phyloP scores from a whole-genome alignment of 257 asterid species.

The Euphrasia confusa region DNA sequence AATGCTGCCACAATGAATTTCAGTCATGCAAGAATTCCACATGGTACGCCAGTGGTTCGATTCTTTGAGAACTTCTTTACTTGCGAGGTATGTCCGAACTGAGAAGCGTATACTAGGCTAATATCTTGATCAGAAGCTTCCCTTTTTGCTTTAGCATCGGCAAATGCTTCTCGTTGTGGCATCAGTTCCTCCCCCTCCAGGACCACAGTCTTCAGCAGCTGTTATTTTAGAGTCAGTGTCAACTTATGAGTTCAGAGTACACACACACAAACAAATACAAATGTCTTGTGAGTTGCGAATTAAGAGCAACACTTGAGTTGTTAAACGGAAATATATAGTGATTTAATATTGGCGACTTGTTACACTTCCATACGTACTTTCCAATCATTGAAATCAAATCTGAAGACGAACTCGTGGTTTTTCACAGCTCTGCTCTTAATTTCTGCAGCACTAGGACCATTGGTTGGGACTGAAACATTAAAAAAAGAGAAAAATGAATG shows the following conservation, averaged over 20 bases:
- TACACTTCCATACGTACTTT: conserved; percentile 39
- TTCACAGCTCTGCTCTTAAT: conserved; percentile 34
- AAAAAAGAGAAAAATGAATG: background rate
- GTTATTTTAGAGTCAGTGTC: background rate
- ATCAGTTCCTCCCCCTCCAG: conserved; percentile 43
- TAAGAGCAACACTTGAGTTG: background rate
- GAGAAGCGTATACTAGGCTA: conserved; percentile 11
- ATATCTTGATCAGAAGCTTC: background rate
- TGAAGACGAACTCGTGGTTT: conserved; percentile 41
- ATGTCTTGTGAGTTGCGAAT: too few species aligned
- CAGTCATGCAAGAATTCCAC: background rate
- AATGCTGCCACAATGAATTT: background rate
- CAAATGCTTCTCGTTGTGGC: conserved; percentile 31
- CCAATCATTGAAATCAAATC: conserved; percentile 56
- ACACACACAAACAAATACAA: too few species aligned
- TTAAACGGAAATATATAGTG: background rate
- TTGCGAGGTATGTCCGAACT: background rate
- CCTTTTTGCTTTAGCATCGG: conserved; percentile 2
- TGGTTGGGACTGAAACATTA: conserved; percentile 37
- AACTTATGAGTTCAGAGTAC: too few species aligned
- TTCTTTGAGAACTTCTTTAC: conserved; percentile 25
- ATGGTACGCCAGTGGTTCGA: conserved; percentile 19
- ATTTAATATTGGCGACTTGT: background rate
- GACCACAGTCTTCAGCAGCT: conserved; percentile 37
- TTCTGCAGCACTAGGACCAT: conserved; percentile 37